Evolutionary conservation across 2,329 filamentous ascomycete species (phyloP), one percentile per base, ranked within the genome.

Genomic region (Triangularia setosa): DNA sequence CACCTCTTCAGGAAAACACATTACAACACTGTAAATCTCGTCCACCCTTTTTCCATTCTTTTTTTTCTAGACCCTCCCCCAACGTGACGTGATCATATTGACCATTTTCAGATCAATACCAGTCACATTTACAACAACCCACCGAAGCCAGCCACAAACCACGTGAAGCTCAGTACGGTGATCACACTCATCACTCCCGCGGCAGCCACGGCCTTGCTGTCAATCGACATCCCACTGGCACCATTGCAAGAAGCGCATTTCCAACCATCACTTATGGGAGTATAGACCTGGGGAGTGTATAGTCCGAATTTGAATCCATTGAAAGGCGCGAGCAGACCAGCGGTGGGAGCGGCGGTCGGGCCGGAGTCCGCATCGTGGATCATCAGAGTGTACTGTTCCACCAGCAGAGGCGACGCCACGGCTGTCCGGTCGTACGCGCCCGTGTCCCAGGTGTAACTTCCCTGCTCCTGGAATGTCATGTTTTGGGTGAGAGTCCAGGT

Each of bases 401-500:
- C 82, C 52, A 89, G 77, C 33, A 82, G 84, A 57, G 76, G 74
- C 12, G 77, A 73, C 1, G 79, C 75, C 30, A 79, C 73, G 56
- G 79, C 78, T n/a, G 77, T 65, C 65, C 62, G 75, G 68, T 86
- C 77, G 70, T 81, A 83, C 4, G 73, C 75, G 24, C 74, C 77
- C 2, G 85, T 86, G 71, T 89, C 84, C 87, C 87, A 89, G 7
- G 81, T 81, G 70, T 81, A 86, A 23, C 79, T 75, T 48, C 77
- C 83, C 4, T 78, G 78, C 18, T 80, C 80, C 65, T 78, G 74
- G 64, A 83, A 87, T 0, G 83, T 84, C 83, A 87, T 87, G 77
- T 89, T 89, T 72, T 80, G 77, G 2, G 86, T 86, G 54, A 90
- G 78, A 16, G 86, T 89, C 78, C 84, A 89, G 1, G 85, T 82